phyloP scores from a whole-genome alignment of 139 green algal species.

The Haematococcus lacustris region DNA sequence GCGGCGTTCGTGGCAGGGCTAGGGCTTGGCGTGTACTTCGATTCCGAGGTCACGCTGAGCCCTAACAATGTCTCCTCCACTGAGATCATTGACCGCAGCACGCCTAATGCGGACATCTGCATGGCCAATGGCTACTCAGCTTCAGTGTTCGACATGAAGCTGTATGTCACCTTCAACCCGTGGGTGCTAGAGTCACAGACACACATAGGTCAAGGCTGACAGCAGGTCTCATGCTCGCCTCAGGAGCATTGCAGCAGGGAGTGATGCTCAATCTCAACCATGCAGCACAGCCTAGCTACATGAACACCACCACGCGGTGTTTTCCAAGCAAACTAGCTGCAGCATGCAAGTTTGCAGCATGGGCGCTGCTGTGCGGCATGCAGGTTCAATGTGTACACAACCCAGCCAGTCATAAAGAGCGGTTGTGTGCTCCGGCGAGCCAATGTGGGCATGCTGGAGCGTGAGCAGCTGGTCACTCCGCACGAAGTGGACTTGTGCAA shows the following conservation, averaged over 20 bases:
- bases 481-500: slow-evolving; percentile 82
- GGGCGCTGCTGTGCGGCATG: background rate
- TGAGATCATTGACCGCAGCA: slow-evolving; percentile 91
- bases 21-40: slow-evolving; percentile 70
- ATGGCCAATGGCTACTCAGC: slow-evolving; percentile 94
- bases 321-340: background rate
- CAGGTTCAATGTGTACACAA: slow-evolving; percentile 94
- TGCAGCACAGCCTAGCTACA: background rate
- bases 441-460: slow-evolving; percentile 92
- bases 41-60: slow-evolving; percentile 65
- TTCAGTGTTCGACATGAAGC: slow-evolving; percentile 97
- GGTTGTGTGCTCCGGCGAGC: slow-evolving; percentile 89
- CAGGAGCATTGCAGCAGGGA: too few relatives aligned
- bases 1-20: slow-evolving; percentile 86
- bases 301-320: background rate
- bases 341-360: background rate
- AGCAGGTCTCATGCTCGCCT: too few relatives aligned
- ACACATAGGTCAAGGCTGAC: too few relatives aligned
- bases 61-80: slow-evolving; percentile 84
- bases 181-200: slow-evolving; percentile 20
- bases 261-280: background rate
- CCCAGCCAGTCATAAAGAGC: slow-evolving; percentile 93
- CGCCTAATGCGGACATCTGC: slow-evolving; percentile 88
- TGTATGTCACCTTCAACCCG: slow-evolving; percentile 98
- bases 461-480: slow-evolving; percentile 69